Conservation (phyloP, 202 grass and related monocot genomes). For the Bolboschoenoplectus hybrid region DNA sequence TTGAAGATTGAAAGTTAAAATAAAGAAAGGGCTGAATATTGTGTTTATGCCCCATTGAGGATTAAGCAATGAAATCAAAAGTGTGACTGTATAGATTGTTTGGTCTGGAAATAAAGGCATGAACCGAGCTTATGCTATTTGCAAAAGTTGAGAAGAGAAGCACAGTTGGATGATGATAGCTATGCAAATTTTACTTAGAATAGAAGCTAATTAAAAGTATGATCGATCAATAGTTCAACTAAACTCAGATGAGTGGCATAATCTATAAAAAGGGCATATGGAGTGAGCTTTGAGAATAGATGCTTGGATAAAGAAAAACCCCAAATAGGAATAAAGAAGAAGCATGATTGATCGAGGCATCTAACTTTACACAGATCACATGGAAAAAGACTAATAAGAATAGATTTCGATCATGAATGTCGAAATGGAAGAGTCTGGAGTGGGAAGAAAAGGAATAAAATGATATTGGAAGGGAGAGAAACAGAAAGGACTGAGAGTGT, state of each 20-base stretch:
- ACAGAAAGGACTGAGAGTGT: conserved; percentile 41
- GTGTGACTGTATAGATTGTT: conserved; percentile 4
- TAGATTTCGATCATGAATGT: not conserved
- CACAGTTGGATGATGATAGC: too few species aligned
- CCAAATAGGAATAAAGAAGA: conserved; percentile 3
- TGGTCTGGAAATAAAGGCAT: not conserved
- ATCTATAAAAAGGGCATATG: not conserved
- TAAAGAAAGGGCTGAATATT: not conserved
- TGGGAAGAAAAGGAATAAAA: not conserved
- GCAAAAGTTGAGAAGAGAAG: not conserved
- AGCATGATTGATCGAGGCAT: conserved; percentile 24
- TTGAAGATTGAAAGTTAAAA: conserved; percentile 18
- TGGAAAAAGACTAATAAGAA: not conserved
- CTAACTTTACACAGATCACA: conserved; percentile 18
- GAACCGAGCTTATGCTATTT: not conserved
- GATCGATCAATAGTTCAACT: not conserved
- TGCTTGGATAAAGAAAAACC: conserved; percentile 17
- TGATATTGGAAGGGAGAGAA: not conserved
- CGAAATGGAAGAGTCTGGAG: conserved; percentile 22
- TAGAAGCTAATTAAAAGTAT: not conserved
- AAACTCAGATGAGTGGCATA: not conserved
- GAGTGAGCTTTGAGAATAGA: conserved; percentile 12
- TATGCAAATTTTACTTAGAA: not conserved
- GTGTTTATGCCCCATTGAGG: conserved; percentile 10
- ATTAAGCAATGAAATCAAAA: not conserved